Conservation (phyloP, 1,284 basidiomycete species). For the Ceratobasidium sp. region DNA sequence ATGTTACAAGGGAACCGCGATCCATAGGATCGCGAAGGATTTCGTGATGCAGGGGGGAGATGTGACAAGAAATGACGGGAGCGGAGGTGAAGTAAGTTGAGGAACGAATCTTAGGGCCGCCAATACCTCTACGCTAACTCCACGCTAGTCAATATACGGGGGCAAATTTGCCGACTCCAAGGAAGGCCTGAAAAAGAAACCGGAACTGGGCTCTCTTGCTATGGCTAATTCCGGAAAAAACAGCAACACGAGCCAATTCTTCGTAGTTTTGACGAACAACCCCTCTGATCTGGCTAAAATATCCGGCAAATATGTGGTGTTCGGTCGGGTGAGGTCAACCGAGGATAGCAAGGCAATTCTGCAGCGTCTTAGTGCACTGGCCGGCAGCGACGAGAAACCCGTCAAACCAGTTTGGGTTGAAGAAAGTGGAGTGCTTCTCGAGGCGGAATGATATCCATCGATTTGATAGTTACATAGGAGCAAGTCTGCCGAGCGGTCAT, state of each 20-base stretch:
- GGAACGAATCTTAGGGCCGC: neutral
- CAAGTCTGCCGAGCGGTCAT: neutral
- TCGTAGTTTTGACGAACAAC: conserved; percentile 57
- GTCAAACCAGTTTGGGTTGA: conserved; percentile 56
- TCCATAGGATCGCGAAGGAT: conserved; percentile 58
- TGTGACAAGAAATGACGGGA: conserved; percentile 59
- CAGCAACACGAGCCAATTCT: conserved; percentile 57
- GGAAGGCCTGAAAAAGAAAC: conserved; percentile 54
- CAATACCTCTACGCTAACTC: neutral
- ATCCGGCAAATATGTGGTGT: conserved; percentile 59
- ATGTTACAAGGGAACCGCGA: conserved; percentile 54
- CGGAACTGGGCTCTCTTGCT: conserved; percentile 55
- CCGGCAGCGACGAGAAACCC: conserved; percentile 53
- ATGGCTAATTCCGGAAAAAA: conserved; percentile 60
- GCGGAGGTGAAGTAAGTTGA: conserved; percentile 57
- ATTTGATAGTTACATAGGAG: neutral
- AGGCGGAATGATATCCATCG: neutral
- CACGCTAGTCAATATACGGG: conserved; percentile 56
- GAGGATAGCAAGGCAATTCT: conserved; percentile 52
- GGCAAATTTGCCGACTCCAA: conserved; percentile 61
- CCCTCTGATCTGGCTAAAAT: conserved; percentile 54
- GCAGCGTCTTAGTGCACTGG: conserved; percentile 51
- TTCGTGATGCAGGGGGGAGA: conserved; percentile 62
- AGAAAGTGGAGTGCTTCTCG: conserved; percentile 51
- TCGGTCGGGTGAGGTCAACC: conserved; percentile 50